Evolutionary conservation across 2,329 filamentous ascomycete genomes (phyloP).

Genomic region (Diplodia intermedia): DNA sequence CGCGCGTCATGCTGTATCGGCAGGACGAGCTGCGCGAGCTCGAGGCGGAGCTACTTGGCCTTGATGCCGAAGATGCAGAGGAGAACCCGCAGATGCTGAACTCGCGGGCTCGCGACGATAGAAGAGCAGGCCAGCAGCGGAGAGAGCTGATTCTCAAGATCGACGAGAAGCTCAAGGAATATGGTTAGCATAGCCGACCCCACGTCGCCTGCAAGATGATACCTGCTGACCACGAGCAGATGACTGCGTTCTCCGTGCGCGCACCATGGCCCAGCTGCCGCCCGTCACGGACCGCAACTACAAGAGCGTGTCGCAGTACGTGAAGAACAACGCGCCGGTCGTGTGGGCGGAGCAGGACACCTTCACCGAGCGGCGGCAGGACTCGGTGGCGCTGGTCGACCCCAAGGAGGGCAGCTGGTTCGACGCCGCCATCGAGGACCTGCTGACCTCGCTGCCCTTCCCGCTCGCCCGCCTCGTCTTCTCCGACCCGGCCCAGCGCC

Average conservation of each 20-base stretch:
- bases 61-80: slow-evolving; percentile 33
- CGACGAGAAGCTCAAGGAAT: slow-evolving; percentile 33
- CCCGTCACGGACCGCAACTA: slow-evolving; percentile 34
- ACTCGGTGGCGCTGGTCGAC: slow-evolving; percentile 34
- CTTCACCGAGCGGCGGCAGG: slow-evolving; percentile 30
- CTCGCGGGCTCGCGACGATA: slow-evolving; percentile 30
- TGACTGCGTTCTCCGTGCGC: slow-evolving; percentile 33
- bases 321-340: slow-evolving; percentile 34
- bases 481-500: slow-evolving; percentile 34
- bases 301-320: slow-evolving; percentile 32
- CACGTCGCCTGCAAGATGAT: too few species aligned
- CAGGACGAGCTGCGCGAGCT: slow-evolving; percentile 34
- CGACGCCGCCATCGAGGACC: slow-evolving; percentile 32
- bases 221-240: slow-evolving; percentile 22
- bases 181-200: slow-evolving; percentile 18
- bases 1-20: slow-evolving; percentile 35
- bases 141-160: slow-evolving; percentile 33
- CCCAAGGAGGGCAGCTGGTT: slow-evolving; percentile 33
- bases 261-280: slow-evolving; percentile 32
- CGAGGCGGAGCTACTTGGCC: slow-evolving; percentile 30
- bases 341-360: slow-evolving; percentile 21
- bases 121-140: slow-evolving; percentile 23
- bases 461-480: slow-evolving; percentile 28
- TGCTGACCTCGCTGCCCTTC: slow-evolving; percentile 11
- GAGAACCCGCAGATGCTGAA: slow-evolving; percentile 19